phyloP scores from a whole-genome alignment of 805 yeast genomes.

The Danielia oregonensis region DNA sequence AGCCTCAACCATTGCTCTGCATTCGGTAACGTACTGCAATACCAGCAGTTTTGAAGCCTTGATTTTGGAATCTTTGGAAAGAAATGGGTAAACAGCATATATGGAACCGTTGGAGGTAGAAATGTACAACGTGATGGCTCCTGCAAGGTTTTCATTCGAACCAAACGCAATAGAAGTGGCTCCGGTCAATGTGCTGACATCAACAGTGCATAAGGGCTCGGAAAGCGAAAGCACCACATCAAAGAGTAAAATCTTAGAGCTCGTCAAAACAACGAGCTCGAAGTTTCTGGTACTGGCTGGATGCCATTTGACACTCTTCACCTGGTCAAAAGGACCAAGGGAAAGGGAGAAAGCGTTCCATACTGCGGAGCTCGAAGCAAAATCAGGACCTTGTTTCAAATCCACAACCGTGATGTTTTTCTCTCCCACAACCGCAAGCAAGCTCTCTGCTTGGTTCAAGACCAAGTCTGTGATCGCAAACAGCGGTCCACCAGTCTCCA shows the following conservation, averaged over 20 bases:
- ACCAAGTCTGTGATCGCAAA: slow-evolving; percentile 6
- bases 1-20: slow-evolving; percentile 4
- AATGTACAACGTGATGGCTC: slow-evolving; percentile 13
- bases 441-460: slow-evolving; percentile 8
- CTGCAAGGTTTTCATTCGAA: slow-evolving; percentile 9
- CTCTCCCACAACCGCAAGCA: slow-evolving; percentile 13
- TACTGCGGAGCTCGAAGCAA: slow-evolving; percentile 2
- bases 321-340: slow-evolving; percentile 1
- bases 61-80: slow-evolving; percentile 5
- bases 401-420: slow-evolving; percentile 6
- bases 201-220: slow-evolving; percentile 8
- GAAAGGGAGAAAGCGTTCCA: slow-evolving; percentile 5
- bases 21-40: slow-evolving; percentile 7
- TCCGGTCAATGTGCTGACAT: slow-evolving; percentile 5
- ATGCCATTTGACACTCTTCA: slow-evolving; percentile 12
- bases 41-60: slow-evolving; percentile 8
- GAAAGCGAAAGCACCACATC: slow-evolving; percentile 11
- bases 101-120: slow-evolving; percentile 9
- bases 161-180: slow-evolving; percentile 15
- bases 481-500: background rate
- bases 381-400: slow-evolving; percentile 4
- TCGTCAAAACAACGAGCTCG: slow-evolving; percentile 12
- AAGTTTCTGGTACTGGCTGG: slow-evolving; percentile 13
- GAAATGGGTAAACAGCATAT: slow-evolving; percentile 13
- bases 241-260: slow-evolving; percentile 7